Base-by-base conservation (phyloP, 2,329 filamentous ascomycete genomes). In the Aureobasidium sp. region DNA sequence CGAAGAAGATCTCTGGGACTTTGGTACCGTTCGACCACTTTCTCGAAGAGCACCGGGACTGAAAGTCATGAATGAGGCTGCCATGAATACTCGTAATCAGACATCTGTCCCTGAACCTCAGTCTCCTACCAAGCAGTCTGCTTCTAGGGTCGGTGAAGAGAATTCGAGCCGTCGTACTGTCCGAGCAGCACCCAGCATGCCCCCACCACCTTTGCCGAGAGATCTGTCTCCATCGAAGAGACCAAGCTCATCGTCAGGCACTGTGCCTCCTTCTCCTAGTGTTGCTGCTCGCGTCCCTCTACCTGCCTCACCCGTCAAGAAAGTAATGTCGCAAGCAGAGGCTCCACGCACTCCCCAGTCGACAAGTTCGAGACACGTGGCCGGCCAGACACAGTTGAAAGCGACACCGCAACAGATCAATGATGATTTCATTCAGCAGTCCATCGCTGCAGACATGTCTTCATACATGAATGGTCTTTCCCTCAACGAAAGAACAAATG, bases 1-100 rank as follows among this genome's bases (percentile, higher is more conserved):
- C 62, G 82, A 88, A 37, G 90, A 97, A 72, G 94, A 97, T 73
- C 85, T 97, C 72, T 99, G 94, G 94, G 94, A 99, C 74, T 99
- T 99, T 78, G 94, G 94, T 47, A 99, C 94, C 0, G 90, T 99
- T 58, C 84, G 92, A 62, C 87, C 95, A 6, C 86, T 87, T n/a
- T 84, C 83, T 85, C 82, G 84, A 31, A 85, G 86, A 64, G 82
- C 81, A 34, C 71, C 84, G 49, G 87, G 87, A 3, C 78, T 90
- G 53, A 82, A 88, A 67, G 80, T 86, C 0, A 85, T 96, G 86
- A 91, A 90, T 67, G 90, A 92, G 64, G 87, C 88, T 36, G 88
- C 87, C 14, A 87, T 89, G 20, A 96, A 96, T 72, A 84, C 88
- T 20, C 83, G 91, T 63, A 77, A 74, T 81, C 76, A 70, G 64